Evolutionary conservation across 306 rosid genomes (phyloP).

Genomic region (Rosa lucieae): DNA sequence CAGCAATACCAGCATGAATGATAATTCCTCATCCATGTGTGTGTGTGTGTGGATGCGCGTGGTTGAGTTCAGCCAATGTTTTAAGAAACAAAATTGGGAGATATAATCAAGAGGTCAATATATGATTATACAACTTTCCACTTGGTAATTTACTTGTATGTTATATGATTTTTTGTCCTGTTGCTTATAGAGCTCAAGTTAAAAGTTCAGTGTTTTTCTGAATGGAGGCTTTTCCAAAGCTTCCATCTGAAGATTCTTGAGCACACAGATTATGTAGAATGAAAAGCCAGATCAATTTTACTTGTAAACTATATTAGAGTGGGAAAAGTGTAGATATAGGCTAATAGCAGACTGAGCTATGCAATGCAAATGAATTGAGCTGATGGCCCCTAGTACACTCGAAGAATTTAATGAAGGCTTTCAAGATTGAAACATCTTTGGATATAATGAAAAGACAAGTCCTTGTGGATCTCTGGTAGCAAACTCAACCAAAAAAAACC

Average conservation of each 20-base stretch:
- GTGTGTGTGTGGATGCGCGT: neutral
- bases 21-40: neutral
- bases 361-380: neutral
- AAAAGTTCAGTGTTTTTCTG: neutral
- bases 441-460: neutral
- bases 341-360: neutral
- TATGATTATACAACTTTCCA: neutral
- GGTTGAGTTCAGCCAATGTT: neutral
- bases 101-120: neutral
- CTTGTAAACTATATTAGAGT: neutral
- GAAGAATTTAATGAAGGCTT: neutral
- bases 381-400: neutral
- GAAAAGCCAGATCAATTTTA: neutral
- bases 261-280: neutral
- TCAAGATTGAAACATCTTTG: neutral
- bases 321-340: neutral
- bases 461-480: neutral
- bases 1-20: neutral
- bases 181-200: neutral
- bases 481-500: neutral
- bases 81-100: neutral
- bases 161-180: neutral
- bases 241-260: neutral
- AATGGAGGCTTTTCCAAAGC: neutral
- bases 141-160: neutral